phyloP scores from a whole-genome alignment of 1,284 basidiomycete species.

The Rhodofomes roseus region DNA sequence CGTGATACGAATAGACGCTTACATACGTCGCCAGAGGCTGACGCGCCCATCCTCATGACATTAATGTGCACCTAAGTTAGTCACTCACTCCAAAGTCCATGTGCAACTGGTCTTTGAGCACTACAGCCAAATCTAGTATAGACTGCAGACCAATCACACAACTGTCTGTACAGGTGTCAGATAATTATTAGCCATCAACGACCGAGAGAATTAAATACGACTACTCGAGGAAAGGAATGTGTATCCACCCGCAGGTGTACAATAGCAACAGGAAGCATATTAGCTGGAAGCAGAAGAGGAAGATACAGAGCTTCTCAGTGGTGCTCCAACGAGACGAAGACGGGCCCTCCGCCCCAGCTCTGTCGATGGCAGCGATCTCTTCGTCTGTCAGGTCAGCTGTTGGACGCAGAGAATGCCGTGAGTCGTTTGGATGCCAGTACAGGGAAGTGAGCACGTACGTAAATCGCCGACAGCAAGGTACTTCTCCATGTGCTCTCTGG shows the following conservation, averaged over 20 bases:
- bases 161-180: not conserved
- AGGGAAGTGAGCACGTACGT: slow-evolving; percentile 32
- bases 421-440: not conserved
- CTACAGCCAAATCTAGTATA: not conserved
- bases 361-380: slow-evolving; percentile 57
- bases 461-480: slow-evolving; percentile 66
- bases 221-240: not conserved
- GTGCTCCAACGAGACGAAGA: slow-evolving; percentile 1
- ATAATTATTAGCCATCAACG: too few relatives aligned
- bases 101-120: too few relatives aligned
- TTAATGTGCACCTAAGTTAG: too few relatives aligned
- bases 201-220: too few relatives aligned
- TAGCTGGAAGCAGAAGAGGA: not conserved
- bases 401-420: not conserved
- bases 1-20: not conserved
- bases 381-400: slow-evolving; percentile 38
- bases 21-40: not conserved
- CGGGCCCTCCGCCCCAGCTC: slow-evolving; percentile 43
- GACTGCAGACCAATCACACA: not conserved
- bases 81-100: too few relatives aligned
- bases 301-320: not conserved
- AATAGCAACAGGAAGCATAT: not conserved
- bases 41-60: not conserved
- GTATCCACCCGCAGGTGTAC: not conserved
- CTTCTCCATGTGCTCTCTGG: slow-evolving; percentile 55